A percentile compares a stretch with the other conserved stretches of the same genome.
These are phyloP conservation scores for Xylariomycetidae sp. DNA, from an alignment of 2,329 filamentous ascomycete genomes.

Conservation along the genomic window DNA sequence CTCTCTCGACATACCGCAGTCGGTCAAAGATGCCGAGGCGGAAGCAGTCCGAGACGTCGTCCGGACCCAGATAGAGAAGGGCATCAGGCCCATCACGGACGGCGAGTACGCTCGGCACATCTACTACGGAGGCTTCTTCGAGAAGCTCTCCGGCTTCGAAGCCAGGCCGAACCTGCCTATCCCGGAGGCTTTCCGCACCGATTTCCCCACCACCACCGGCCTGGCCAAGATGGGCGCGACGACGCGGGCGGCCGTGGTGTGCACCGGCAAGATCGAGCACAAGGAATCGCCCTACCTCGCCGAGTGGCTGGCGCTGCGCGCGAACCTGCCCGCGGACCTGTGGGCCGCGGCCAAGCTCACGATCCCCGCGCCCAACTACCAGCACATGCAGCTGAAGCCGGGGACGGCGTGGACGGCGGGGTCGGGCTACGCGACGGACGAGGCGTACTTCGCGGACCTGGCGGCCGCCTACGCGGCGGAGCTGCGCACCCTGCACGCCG, in stretches of 20 bases:
- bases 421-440: slow-evolving; percentile 41
- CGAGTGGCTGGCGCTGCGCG: slow-evolving; percentile 32
- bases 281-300: slow-evolving; percentile 34
- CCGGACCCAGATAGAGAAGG: slow-evolving; percentile 55
- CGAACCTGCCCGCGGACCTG: slow-evolving; percentile 43
- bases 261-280: slow-evolving; percentile 30
- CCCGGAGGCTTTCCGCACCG: slow-evolving; percentile 55
- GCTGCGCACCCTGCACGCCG: slow-evolving; percentile 45
- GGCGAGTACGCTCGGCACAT: slow-evolving; percentile 59
- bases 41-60: slow-evolving; percentile 60
- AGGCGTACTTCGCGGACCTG: slow-evolving; percentile 49
- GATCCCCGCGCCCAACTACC: slow-evolving; percentile 56
- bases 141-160: slow-evolving; percentile 42
- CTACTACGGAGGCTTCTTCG: slow-evolving; percentile 44
- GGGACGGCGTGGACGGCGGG: slow-evolving; percentile 40
- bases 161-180: slow-evolving; percentile 52
- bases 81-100: slow-evolving; percentile 58
- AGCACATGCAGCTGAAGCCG: slow-evolving; percentile 55
- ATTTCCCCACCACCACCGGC: slow-evolving; percentile 32
- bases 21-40: slow-evolving; percentile 48
- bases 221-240: slow-evolving; percentile 26
- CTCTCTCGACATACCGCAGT: slow-evolving; percentile 19
- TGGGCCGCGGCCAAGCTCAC: slow-evolving; percentile 59
- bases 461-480: slow-evolving; percentile 47
- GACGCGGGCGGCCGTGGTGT: slow-evolving; percentile 30